Evolutionary conservation across 768 basidiomycete species (phyloP), one percentile per base, ranked within the genome.

Genomic region (Cystofilobasidium bisporidii): DNA sequence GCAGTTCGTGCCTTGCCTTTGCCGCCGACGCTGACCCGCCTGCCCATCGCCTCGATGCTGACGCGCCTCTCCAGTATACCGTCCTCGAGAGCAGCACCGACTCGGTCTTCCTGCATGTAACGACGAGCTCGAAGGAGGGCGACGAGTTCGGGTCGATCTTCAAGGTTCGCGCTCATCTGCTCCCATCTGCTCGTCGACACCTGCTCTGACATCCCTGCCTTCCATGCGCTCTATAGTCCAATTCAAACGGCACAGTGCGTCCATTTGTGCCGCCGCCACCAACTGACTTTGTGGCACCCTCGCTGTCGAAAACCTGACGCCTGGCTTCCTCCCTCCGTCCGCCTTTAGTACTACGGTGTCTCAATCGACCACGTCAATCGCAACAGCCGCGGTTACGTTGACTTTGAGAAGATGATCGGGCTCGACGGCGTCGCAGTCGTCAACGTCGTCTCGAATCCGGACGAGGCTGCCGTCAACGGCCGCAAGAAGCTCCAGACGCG

Each of bases 381-480:
- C n/a, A 87, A 99, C 75, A 79, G 83, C 0, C 75, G 79, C 0
- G 96, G 96, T 6, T 98, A 83, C 73, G 93, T 91, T 38, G 94
- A 99, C 76, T 99, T 98, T 72, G 96, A 99, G 80, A 99, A 98
- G 81, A 87, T 97, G 82, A 84, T 88, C 65, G 93, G 92, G 14
- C 78, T 99, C 59, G 93, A 98, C 75, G 96, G 96, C 0, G 94
- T 99, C 70, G 94, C 94, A 8, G 78, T 99, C 57, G 83, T 93
- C 72, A 99, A 99, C 73, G 73, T 97, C 43, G 91, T 99, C 10
- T 78, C 86, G 9, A 96, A 98, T 73, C 82, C 90, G 0, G 79
- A 81, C 0, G 85, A 90, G 59, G 91, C 92, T 0, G 78, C 80
- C 5, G 74, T 94, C 6, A 83, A 85, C 0, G 84, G 86, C 6